Base-by-base conservation (phyloP, 1,284 basidiomycete genomes). In the Phlebopus sp. region DNA sequence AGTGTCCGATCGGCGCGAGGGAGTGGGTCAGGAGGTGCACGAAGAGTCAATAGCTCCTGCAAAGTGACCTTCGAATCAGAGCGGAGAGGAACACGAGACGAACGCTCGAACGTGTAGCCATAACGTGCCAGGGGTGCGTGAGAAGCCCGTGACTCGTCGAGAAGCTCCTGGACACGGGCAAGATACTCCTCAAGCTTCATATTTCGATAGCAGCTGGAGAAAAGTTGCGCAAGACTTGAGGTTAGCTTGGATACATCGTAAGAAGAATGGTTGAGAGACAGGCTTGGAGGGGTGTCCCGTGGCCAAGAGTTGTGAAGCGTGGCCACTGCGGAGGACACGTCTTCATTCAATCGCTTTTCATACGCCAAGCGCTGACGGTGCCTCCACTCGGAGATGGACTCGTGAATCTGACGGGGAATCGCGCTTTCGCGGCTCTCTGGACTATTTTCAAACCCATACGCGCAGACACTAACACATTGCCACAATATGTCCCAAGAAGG, bases 241-340 rank as follows among this genome's bases (percentile, higher is more conserved):
- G 5, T 23, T 14, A 52, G 18, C 3, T n/a, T 8, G 17, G 8
- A 9, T 13, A 35, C 18, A 30, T 51, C n/a, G 10, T 45, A 43
- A 14, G 25, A 35, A 17, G 21, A 25, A 4, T 1, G 0, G 29
- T 17, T 31, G 9, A 51, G 37, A 21, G 13, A 15, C 11, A 18
- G 35, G 1, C 8, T n/a, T 25, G 15, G 11, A 37, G 46, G 46
- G 30, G 17, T 18, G n/a, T 17, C 5, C 15, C 37, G 31, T 23
- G 52, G 46, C 52, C 52, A 53, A 14, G 21, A 35, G 15, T 18
- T 6, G 23, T 50, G 21, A 21, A 54, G 42, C 14, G 11, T 13
- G 5, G 35, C 3, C 7, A 37, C 36, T 2, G 29, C 23, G 10
- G 15, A 13, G 5, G 15, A 21, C 14, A 10, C 6, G 9, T 39